A percentile compares a stretch with the other conserved stretches of the same genome.
phyloP scores from a whole-genome alignment of 495 filamentous ascomycete genomes.

The Daldinia decipiens region DNA sequence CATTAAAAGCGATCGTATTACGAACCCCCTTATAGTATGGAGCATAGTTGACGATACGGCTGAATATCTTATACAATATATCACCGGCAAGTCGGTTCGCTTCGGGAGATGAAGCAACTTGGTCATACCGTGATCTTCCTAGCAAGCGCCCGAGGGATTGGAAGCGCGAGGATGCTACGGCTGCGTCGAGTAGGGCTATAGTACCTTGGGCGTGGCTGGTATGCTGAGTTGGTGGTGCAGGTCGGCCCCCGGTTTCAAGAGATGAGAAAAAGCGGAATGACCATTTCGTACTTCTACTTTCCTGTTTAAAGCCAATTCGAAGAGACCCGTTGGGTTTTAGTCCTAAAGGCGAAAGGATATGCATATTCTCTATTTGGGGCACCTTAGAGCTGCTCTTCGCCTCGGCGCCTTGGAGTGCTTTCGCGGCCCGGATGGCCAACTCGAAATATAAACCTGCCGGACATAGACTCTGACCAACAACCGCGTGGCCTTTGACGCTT shows the following conservation, averaged over 20 bases:
- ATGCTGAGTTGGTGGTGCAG: conserved; percentile 1
- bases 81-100: conserved; percentile 25
- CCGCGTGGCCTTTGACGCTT: conserved; percentile 27
- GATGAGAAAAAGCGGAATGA: conserved; percentile 20
- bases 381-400: conserved; percentile 11
- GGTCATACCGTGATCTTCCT: conserved; percentile 21
- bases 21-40: conserved; percentile 52
- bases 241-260: background rate
- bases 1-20: conserved; percentile 40
- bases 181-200: conserved; percentile 12
- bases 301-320: conserved; percentile 17
- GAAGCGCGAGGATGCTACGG: conserved; percentile 15
- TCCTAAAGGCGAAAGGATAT: conserved; percentile 20
- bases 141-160: conserved; percentile 17
- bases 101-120: conserved; percentile 16
- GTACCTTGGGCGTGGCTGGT: conserved; percentile 26
- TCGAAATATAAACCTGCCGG: conserved; percentile 32
- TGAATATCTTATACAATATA: conserved; percentile 52
- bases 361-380: conserved; percentile 23
- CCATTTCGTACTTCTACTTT: conserved; percentile 11
- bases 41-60: conserved; percentile 49
- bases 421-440: conserved; percentile 29
- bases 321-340: conserved; percentile 18
- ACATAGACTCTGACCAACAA: conserved; percentile 21
- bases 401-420: conserved; percentile 1